These are phyloP conservation scores for Martensiomyces pterosporus DNA, from an alignment of 192 early-diverging fungal species.

Conservation along the genomic window DNA sequence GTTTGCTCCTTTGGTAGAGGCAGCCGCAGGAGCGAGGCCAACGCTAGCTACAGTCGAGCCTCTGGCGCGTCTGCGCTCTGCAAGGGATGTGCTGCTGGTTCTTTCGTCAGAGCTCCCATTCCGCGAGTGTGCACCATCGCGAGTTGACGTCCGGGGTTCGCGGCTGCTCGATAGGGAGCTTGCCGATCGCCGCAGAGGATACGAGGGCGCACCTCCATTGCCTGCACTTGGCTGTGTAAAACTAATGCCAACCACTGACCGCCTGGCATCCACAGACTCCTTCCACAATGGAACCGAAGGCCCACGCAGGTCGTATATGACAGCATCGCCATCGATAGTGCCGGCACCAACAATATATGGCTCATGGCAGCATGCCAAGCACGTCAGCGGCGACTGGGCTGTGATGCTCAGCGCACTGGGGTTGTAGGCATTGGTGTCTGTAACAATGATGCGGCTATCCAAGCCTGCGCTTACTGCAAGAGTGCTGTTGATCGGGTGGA, in stretches of 20 bases:
- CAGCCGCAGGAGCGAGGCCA: not conserved
- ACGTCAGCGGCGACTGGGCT: slow-evolving; percentile 21
- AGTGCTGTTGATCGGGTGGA: slow-evolving; percentile 8
- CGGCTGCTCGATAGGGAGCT: slow-evolving; percentile 6
- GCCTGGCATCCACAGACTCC: slow-evolving; percentile 3
- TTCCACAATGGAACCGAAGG: slow-evolving; percentile 24
- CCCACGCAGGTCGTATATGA: slow-evolving; percentile 28
- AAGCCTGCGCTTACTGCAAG: slow-evolving; percentile 23
- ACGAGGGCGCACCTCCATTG: slow-evolving; percentile 19
- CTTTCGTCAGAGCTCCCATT: slow-evolving; percentile 11
- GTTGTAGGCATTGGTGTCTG: slow-evolving; percentile 20
- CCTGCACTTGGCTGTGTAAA: slow-evolving; percentile 9
- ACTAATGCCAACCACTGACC: slow-evolving; percentile 21
- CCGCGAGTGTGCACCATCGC: not conserved
- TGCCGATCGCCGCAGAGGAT: slow-evolving; percentile 8
- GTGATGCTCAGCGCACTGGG: slow-evolving; percentile 6
- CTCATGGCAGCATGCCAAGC: slow-evolving; percentile 16
- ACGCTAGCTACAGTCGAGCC: not conserved
- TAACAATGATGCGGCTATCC: slow-evolving; percentile 26
- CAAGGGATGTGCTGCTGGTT: not conserved
- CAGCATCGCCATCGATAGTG: slow-evolving; percentile 35
- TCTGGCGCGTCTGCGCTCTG: slow-evolving; percentile 10
- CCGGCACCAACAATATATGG: slow-evolving; percentile 18
- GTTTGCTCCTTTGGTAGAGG: not conserved
- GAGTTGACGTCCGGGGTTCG: slow-evolving; percentile 2